These are phyloP conservation scores for Raddia guianensis DNA, from an alignment of 176 grass and related monocot genomes.

Conservation along the genomic window DNA sequence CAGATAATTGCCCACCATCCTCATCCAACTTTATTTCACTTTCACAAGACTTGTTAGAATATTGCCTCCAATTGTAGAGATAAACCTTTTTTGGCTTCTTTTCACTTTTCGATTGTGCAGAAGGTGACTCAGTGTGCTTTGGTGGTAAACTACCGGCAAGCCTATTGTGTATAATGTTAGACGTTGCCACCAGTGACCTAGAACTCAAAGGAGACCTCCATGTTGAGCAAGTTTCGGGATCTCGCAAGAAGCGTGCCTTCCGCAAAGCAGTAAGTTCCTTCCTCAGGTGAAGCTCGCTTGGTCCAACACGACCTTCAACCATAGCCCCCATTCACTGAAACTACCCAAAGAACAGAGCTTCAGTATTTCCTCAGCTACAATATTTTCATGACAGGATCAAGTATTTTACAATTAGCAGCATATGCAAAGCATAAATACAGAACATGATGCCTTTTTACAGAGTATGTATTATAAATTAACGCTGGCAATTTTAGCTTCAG, in stretches of 20 bases:
- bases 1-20: slow-evolving; percentile 43
- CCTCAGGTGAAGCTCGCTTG: slow-evolving; percentile 82
- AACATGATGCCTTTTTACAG: not conserved
- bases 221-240: slow-evolving; percentile 75
- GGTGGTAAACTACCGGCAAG: slow-evolving; percentile 21
- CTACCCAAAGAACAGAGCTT: slow-evolving; percentile 3
- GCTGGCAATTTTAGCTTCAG: not conserved
- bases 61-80: slow-evolving; percentile 85
- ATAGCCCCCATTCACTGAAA: slow-evolving; percentile 41
- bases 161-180: slow-evolving; percentile 32
- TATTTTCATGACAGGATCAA: not conserved
- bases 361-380: not conserved
- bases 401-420: not conserved
- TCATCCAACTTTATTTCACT: slow-evolving; percentile 51
- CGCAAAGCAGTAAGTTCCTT: slow-evolving; percentile 67
- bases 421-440: not conserved
- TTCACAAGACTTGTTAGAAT: slow-evolving; percentile 65
- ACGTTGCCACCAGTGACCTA: slow-evolving; percentile 45
- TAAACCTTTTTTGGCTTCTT: slow-evolving; percentile 69
- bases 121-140: slow-evolving; percentile 38
- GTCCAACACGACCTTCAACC: slow-evolving; percentile 67
- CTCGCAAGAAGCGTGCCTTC: slow-evolving; percentile 60
- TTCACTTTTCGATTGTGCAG: slow-evolving; percentile 44
- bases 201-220: slow-evolving; percentile 67
- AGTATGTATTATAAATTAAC: not conserved